Percentiles rank a stretch among this genome's conserved stretches.
These are phyloP conservation scores for Dictyophora rubrovolvata DNA, from an alignment of 768 basidiomycete species.

Conservation along the genomic window DNA sequence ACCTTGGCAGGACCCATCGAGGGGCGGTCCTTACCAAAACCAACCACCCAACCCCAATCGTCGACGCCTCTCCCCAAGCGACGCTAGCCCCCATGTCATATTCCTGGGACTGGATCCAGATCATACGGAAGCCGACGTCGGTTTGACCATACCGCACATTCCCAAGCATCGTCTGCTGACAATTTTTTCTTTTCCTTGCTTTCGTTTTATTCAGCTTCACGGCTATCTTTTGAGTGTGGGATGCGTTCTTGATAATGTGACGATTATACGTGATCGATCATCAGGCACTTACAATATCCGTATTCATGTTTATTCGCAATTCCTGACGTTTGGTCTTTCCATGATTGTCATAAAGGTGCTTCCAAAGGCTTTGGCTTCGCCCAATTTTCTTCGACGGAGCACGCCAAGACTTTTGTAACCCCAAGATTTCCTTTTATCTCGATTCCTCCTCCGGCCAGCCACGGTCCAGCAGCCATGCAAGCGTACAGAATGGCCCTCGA, in stretches of 20 bases:
- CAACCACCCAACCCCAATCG: conserved; percentile 32
- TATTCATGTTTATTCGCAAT: conserved; percentile 46
- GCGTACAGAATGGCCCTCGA: conserved; percentile 69
- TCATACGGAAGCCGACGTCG: conserved; percentile 87
- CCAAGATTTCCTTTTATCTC: conserved; percentile 85
- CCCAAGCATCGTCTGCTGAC: conserved; percentile 20
- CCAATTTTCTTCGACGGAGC: conserved; percentile 77
- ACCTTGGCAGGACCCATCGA: conserved; percentile 31
- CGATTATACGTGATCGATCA: conserved; percentile 93
- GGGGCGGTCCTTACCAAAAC: not conserved
- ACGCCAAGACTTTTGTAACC: conserved; percentile 85
- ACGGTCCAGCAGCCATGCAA: conserved; percentile 67
- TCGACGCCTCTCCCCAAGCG: conserved; percentile 61
- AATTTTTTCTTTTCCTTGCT: conserved; percentile 15
- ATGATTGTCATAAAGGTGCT: conserved; percentile 64
- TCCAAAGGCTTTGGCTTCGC: conserved; percentile 98
- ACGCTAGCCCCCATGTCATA: conserved; percentile 87
- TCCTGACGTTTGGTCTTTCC: conserved; percentile 62
- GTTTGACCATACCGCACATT: conserved; percentile 26
- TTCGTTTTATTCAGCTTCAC: conserved; percentile 52
- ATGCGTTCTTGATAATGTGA: conserved; percentile 76
- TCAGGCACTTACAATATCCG: conserved; percentile 89
- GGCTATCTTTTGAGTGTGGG: conserved; percentile 62
- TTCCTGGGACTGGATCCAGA: conserved; percentile 90
- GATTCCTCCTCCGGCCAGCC: conserved; percentile 84